Conservation (phyloP, 148 eudicot species). For the Talinum fruticosum region DNA sequence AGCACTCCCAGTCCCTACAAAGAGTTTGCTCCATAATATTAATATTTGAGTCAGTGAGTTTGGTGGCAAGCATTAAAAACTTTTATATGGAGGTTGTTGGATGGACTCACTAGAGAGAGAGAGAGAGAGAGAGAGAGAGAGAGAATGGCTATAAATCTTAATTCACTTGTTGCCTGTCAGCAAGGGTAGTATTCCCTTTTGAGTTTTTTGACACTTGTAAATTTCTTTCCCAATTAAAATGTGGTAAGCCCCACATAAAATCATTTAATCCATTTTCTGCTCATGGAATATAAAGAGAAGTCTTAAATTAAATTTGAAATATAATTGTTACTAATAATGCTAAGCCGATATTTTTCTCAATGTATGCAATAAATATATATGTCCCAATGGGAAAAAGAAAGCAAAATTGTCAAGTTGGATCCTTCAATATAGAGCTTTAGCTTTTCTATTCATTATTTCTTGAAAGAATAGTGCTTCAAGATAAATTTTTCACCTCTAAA, state of each 20-base stretch:
- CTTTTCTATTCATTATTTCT: too few species aligned
- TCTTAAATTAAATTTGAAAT: too few species aligned
- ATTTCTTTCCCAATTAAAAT: not conserved
- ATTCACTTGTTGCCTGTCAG: not conserved
- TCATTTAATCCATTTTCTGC: too few species aligned
- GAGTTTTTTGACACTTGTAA: not conserved
- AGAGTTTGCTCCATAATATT: not conserved
- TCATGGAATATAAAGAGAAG: too few species aligned
- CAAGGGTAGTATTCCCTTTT: not conserved
- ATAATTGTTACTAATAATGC: not conserved
- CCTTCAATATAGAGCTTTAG: too few species aligned
- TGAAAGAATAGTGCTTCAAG: too few species aligned
- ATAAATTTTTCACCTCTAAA: too few species aligned
- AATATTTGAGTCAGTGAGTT: not conserved
- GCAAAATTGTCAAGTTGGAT: too few species aligned
- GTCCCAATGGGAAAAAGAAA: not conserved
- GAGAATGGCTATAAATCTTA: not conserved
- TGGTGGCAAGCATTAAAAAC: conserved; percentile 8
- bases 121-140: not conserved
- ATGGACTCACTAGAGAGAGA: not conserved
- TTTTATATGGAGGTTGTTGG: not conserved
- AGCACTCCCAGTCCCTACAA: not conserved
- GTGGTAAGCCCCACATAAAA: not conserved
- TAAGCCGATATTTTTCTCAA: not conserved
- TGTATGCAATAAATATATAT: not conserved